Conservation (phyloP, 495 filamentous ascomycete genomes). For the Aspergillus homomorphus region DNA sequence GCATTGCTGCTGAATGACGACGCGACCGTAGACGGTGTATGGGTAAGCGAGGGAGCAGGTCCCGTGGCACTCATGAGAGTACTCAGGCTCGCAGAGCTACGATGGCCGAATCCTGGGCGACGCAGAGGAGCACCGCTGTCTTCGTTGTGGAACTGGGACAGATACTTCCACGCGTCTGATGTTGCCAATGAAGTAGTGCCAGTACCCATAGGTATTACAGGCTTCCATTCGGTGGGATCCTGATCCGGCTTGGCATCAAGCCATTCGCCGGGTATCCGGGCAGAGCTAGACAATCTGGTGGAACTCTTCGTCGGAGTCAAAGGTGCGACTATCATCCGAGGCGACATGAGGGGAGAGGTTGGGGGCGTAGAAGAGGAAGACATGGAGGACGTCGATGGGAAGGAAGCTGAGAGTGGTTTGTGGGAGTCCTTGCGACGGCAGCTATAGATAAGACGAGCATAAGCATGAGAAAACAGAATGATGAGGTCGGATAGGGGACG, state of each 20-base stretch:
- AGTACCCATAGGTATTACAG: slow-evolving; percentile 36
- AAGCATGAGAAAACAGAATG: slow-evolving; percentile 12
- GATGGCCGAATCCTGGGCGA: slow-evolving; percentile 25
- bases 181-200: slow-evolving; percentile 28
- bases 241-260: slow-evolving; percentile 49
- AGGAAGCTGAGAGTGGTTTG: slow-evolving; percentile 46
- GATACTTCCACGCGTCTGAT: slow-evolving; percentile 49
- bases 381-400: slow-evolving; percentile 30
- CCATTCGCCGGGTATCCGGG: slow-evolving; percentile 42
- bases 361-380: slow-evolving; percentile 29
- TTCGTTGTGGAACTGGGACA: slow-evolving; percentile 47
- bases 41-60: slow-evolving; percentile 33
- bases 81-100: slow-evolving; percentile 36
- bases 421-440: slow-evolving; percentile 53
- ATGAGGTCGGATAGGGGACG: slow-evolving; percentile 2
- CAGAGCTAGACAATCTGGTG: slow-evolving; percentile 24
- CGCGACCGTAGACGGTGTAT: slow-evolving; percentile 45
- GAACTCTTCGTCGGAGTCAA: slow-evolving; percentile 40
- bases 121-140: slow-evolving; percentile 25
- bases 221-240: slow-evolving; percentile 58
- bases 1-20: slow-evolving; percentile 43
- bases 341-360: slow-evolving; percentile 35
- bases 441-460: slow-evolving; percentile 26
- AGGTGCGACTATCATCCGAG: slow-evolving; percentile 43
- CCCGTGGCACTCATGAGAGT: slow-evolving; percentile 27